Evolutionary conservation across 192 early-diverging fungal genomes (phyloP).

Genomic region (Gaertneriomyces sp.): DNA sequence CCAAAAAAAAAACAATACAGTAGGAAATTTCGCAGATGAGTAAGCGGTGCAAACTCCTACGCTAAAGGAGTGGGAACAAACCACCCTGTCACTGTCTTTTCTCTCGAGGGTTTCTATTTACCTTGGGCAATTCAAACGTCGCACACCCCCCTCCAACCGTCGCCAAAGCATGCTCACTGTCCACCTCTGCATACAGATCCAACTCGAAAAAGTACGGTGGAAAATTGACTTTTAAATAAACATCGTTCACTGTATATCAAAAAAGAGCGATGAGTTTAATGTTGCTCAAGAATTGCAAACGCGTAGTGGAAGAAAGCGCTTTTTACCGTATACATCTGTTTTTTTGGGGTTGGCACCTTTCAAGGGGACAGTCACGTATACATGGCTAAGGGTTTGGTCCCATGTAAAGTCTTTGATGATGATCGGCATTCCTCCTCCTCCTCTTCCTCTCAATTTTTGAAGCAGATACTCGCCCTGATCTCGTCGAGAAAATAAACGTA

Average conservation of each 20-base stretch:
- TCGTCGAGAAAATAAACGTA: too few species aligned
- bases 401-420: constrained; percentile 38
- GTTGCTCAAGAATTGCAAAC: too few species aligned
- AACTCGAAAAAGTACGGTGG: constrained; percentile 54
- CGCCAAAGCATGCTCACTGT: constrained; percentile 35
- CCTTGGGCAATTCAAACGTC: constrained; percentile 44
- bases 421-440: constrained; percentile 45
- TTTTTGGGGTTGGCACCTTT: constrained; percentile 36
- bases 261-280: not conserved
- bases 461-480: too few species aligned
- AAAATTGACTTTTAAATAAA: constrained; percentile 53
- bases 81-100: too few species aligned
- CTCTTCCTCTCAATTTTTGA: too few species aligned
- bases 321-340: constrained; percentile 47
- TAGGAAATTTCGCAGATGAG: too few species aligned
- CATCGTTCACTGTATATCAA: constrained; percentile 46
- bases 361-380: constrained; percentile 43
- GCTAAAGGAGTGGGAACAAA: not conserved
- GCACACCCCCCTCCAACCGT: constrained; percentile 39
- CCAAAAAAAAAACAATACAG: not conserved
- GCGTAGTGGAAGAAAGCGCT: not conserved
- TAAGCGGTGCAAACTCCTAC: not conserved
- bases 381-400: constrained; percentile 24
- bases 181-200: constrained; percentile 37
- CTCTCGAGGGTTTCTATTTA: not conserved